Percentiles rank a stretch among this genome's conserved stretches.
Conservation (phyloP, 805 yeast genomes). For the Cyberlindnera sargentensis region DNA sequence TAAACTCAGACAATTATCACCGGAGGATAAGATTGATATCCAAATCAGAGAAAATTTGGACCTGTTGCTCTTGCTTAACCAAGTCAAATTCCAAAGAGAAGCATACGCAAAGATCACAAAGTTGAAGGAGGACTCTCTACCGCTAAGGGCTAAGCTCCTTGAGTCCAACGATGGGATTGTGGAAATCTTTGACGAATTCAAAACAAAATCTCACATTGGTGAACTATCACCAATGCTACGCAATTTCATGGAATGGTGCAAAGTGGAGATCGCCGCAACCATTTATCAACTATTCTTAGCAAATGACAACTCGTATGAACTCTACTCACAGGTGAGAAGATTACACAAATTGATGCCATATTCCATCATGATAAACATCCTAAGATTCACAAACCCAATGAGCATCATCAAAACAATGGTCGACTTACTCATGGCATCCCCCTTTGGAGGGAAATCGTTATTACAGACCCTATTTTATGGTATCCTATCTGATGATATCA, state of each 20-base stretch:
- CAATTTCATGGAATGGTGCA: constrained; percentile 73
- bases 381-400: constrained; percentile 83
- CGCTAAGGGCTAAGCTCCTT: constrained; percentile 49
- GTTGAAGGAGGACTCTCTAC: constrained; percentile 50
- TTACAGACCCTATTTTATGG: constrained; percentile 70
- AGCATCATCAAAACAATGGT: constrained; percentile 71
- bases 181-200: constrained; percentile 59
- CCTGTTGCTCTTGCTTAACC: constrained; percentile 49
- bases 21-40: constrained; percentile 47
- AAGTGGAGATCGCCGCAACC: constrained; percentile 79
- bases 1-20: constrained; percentile 31
- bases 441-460: constrained; percentile 59
- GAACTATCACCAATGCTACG: constrained; percentile 61
- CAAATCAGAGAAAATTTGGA: constrained; percentile 56
- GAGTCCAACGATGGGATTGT: constrained; percentile 48
- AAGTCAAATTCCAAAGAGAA: constrained; percentile 64
- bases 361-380: constrained; percentile 61
- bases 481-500: constrained; percentile 68
- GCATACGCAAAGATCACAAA: constrained; percentile 50
- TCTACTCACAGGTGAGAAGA: constrained; percentile 61
- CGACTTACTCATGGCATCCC: constrained; percentile 77
- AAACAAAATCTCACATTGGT: constrained; percentile 40
- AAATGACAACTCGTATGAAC: constrained; percentile 72
- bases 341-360: constrained; percentile 81
- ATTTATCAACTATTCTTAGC: constrained; percentile 76